A percentile compares a stretch with the other conserved stretches of the same genome.
Conservation (phyloP, 2,329 filamentous ascomycete genomes). For the Periconia digitata region DNA sequence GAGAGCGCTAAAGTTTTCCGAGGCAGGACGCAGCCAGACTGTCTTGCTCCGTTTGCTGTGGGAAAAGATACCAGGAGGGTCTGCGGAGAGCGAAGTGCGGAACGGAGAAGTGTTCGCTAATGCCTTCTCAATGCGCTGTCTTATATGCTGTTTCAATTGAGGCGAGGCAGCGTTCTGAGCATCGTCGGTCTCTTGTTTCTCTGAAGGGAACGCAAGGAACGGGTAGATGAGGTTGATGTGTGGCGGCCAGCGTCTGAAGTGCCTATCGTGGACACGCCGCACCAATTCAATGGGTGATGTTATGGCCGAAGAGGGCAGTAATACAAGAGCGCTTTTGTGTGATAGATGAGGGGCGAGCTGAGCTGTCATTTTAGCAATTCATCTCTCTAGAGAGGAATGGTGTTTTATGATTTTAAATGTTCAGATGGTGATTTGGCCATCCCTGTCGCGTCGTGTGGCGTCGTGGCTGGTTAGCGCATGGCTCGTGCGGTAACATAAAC, state of each 20-base stretch:
- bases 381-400: neutral
- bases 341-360: constrained; percentile 25
- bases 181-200: constrained; percentile 6
- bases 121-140: constrained; percentile 21
- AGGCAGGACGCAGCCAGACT: constrained; percentile 26
- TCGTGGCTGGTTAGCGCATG: constrained; percentile 11
- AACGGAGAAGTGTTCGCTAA: constrained; percentile 19
- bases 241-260: constrained; percentile 32
- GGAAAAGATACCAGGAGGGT: constrained; percentile 19
- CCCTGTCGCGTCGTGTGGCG: too few species aligned
- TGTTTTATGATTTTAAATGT: neutral
- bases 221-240: constrained; percentile 37
- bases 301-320: constrained; percentile 25
- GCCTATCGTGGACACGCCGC: constrained; percentile 25
- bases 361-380: constrained; percentile 13
- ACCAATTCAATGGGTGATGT: constrained; percentile 27
- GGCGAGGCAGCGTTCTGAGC: constrained; percentile 2
- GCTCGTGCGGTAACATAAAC: neutral
- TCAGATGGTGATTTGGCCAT: too few species aligned
- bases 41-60: constrained; percentile 24
- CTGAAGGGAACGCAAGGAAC: constrained; percentile 25
- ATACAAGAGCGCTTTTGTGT: constrained; percentile 27
- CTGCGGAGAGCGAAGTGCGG: constrained; percentile 19
- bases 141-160: constrained; percentile 20
- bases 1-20: constrained; percentile 16